Conservation (phyloP, 164 flowering plant species). For the Umbellularia californica region DNA sequence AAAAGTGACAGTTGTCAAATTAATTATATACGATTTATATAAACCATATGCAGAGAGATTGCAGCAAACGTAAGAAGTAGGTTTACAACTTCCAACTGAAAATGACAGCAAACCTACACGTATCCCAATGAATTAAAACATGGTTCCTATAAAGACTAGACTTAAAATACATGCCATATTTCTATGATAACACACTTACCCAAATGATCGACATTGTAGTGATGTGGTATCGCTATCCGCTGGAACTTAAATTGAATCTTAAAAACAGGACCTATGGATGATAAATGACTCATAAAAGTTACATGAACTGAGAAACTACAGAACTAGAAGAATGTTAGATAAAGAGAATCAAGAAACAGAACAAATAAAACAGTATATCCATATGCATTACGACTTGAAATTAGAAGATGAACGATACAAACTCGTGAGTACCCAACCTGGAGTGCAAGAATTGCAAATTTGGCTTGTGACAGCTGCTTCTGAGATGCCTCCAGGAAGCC, state of each 20-base stretch:
- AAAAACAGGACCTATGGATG: conserved; percentile 62
- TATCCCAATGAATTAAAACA: background rate
- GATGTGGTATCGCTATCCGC: conserved; percentile 78
- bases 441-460: conserved; percentile 66
- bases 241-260: conserved; percentile 88
- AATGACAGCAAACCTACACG: too few species aligned
- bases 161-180: background rate
- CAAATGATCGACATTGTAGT: conserved; percentile 64
- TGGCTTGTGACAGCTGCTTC: conserved; percentile 74
- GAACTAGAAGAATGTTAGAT: background rate
- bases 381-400: background rate
- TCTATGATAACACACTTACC: conserved; percentile 40
- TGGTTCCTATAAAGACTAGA: background rate
- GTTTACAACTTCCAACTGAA: too few species aligned
- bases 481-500: conserved; percentile 90
- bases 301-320: background rate
- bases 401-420: background rate
- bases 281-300: background rate
- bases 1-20: too few species aligned
- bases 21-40: too few species aligned
- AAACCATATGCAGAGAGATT: too few species aligned
- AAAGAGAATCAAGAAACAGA: background rate
- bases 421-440: conserved; percentile 40
- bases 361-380: background rate
- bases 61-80: too few species aligned